Evolutionary conservation across 345 rosid species (phyloP).

Genomic region (Rubroshorea leprosula): DNA sequence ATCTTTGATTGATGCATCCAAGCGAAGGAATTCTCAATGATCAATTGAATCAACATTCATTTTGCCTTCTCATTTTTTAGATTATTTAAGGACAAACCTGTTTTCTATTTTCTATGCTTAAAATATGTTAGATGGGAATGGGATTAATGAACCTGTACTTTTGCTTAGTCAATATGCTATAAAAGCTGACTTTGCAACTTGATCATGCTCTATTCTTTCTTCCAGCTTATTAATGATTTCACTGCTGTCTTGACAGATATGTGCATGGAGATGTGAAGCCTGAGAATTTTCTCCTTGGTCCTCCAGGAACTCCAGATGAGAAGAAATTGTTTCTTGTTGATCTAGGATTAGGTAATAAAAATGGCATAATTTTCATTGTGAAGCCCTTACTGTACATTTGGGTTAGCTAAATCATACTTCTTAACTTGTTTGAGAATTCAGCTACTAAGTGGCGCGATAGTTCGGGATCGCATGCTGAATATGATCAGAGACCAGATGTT

Average conservation of each 20-base stretch:
- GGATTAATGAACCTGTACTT: too few relatives aligned
- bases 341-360: constrained; percentile 57
- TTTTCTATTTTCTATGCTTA: too few relatives aligned
- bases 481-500: constrained; percentile 80
- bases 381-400: background rate
- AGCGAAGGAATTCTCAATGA: background rate
- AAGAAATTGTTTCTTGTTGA: constrained; percentile 60
- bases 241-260: constrained; percentile 32
- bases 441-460: constrained; percentile 61
- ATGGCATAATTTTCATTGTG: background rate
- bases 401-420: background rate
- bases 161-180: background rate
- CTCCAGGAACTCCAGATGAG: constrained; percentile 48
- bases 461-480: constrained; percentile 51
- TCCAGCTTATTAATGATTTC: constrained; percentile 3
- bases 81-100: background rate
- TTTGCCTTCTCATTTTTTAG: background rate
- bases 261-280: constrained; percentile 85
- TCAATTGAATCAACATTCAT: background rate
- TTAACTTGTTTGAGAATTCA: constrained; percentile 21
- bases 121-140: background rate
- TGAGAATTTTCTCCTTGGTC: constrained; percentile 70
- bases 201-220: background rate
- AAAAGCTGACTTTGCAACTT: background rate
- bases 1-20: background rate